Evolutionary conservation across 208 protist species (phyloP), one percentile per base, ranked within the genome.

Genomic region (Acanthamoeba pearcei): DNA sequence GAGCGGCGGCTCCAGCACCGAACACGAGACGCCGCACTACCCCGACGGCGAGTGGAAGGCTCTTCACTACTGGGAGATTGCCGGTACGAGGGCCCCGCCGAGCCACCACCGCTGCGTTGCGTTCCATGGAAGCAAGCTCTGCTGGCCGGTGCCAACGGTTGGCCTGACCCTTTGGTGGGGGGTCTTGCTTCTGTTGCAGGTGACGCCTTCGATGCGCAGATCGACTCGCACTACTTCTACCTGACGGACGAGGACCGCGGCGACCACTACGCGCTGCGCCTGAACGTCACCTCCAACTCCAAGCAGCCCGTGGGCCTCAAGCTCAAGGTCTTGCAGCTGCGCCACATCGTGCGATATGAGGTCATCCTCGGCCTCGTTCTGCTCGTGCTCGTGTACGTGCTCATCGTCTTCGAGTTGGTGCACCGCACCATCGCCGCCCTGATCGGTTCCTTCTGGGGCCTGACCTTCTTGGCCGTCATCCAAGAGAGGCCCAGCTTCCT

Each of bases 361-460:
- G 96, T 97, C 1, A 10, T 95, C 1, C 82, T 97, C 78, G 96
- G 96, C 32, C 80, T 82, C 9, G 19, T 97, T 8, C 80, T 97
- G 22, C 91, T 97, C 5, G 49, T 97, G 4, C 17, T 93, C 32
- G 97, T 97, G 19, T 97, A 97, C 68, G 66, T 93, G 8, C 74
- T 97, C 38, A 97, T 97, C 64, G 57, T 97, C 17, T 97, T 97
- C 90, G 97, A 97, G 70, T 88, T 96, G 29, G 57, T 97, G 27
- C 96, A 97, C 38, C 78, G 97, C 29, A 96, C 97, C 29, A 62
- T 97, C 2, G 97, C 95, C 29, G 95, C 97, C 1, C 96, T 97
- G 57, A 12, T 97, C 17, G 97, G 97, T 13, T 95, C 97, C 38
- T 95, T 96, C 38, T 53, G 97, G 24, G 95, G 90, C 60, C 55